Conservation (phyloP, 176 grass and related monocot species). For the Zizania latifolia region DNA sequence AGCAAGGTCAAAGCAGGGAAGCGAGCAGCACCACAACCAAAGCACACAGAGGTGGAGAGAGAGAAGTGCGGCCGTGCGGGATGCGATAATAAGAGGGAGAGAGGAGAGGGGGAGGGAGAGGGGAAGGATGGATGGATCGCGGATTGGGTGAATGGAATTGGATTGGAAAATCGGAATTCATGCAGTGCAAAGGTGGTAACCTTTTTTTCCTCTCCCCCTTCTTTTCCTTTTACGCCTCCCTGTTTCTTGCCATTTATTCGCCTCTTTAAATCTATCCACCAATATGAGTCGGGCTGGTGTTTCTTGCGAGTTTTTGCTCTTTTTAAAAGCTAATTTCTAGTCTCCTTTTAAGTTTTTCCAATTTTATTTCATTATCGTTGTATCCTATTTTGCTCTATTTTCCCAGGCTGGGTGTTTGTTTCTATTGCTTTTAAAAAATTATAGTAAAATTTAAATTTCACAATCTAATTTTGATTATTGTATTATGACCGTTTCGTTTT, state of each 20-base stretch:
- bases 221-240: slow-evolving; percentile 28
- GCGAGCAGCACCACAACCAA: not conserved
- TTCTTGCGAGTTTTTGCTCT: too few species aligned
- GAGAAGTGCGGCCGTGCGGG: too few species aligned
- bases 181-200: slow-evolving; percentile 48
- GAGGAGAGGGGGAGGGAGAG: not conserved
- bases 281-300: too few species aligned
- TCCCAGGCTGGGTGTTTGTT: too few species aligned
- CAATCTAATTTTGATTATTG: too few species aligned
- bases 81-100: slow-evolving; percentile 14
- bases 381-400: too few species aligned
- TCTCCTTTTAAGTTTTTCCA: too few species aligned
- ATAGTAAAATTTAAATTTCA: too few species aligned
- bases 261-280: not conserved
- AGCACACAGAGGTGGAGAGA: not conserved
- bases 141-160: not conserved
- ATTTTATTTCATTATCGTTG: too few species aligned
- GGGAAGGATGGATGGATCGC: not conserved
- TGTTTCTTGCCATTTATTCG: slow-evolving; percentile 39
- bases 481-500: too few species aligned
- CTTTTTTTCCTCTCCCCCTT: not conserved
- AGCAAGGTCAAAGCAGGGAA: slow-evolving; percentile 43
- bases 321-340: too few species aligned
- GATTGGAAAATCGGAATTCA: not conserved
- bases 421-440: too few species aligned